Base-by-base conservation (phyloP, 2,329 filamentous ascomycete species). In the Apiospora rasikravindrae region DNA sequence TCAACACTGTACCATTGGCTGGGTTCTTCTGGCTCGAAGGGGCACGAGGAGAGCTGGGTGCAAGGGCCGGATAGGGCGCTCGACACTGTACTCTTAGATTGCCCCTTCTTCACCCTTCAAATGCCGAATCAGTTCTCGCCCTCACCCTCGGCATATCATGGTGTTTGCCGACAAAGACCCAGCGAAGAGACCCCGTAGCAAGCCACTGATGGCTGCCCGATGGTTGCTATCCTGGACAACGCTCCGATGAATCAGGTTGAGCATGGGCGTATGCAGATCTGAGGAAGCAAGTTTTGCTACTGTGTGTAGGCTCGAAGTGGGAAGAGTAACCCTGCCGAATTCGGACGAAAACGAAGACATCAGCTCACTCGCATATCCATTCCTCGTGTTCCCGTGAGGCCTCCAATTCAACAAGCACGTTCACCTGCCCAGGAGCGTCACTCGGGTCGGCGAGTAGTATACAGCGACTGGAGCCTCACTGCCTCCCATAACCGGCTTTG, bases 381-480 rank as follows among this genome's bases (percentile, higher is more conserved):
- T 64, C 19, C 57, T 64, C 57, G 57, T 64, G 57, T 64, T 64
- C 57, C 10, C 33, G 7, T 2, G 57, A 64, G 57, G 57, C 57
- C 57, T 33, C 57, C 57, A n/a, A 24, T 2, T n/a, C 57, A 40
- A 14, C 19, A 19, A 64, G 33, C 2, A 42, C 40, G 19, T 19
- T 64, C 57, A 24, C 33, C 22, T 33, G 13, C 26, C 5, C 26
- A 10, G 49, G 11, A 26, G 14, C n/a, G 26, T 64, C 19, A 7
- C 22, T 13, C 19, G 33, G 45, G 8, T 49, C 22, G 22, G 45
- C 45, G 45, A 49, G 45, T 10, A 49, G 22, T 49, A n/a, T 49
- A 37, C 33, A 5, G 33, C 33, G 33, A 37, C 45, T 49, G 45
- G 45, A 49, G 19, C 33, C 57, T 61, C 53, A 22, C 16, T 33